A percentile compares a stretch with the other conserved stretches of the same genome.
phyloP scores from a whole-genome alignment of 2,329 filamentous ascomycete genomes.

The Onygenales sp. region DNA sequence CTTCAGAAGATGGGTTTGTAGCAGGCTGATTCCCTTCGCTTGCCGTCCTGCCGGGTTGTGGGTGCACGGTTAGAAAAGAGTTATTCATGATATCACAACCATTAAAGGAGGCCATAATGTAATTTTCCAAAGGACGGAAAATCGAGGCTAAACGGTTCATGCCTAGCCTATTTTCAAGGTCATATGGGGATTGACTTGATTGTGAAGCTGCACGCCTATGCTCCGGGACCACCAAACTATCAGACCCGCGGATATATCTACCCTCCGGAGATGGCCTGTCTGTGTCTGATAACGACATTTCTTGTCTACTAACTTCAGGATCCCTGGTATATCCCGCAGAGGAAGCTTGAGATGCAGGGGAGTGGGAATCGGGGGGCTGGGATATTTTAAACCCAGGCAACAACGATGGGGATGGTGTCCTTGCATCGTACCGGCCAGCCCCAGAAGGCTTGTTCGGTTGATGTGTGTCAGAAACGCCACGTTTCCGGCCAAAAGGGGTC shows the following conservation, averaged over 20 bases:
- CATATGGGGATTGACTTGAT: slow-evolving; percentile 8
- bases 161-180: slow-evolving; percentile 19
- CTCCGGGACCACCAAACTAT: not conserved
- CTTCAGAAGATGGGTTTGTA: slow-evolving; percentile 20
- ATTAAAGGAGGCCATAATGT: slow-evolving; percentile 59
- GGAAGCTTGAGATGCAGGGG: slow-evolving; percentile 4
- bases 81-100: slow-evolving; percentile 64
- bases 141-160: slow-evolving; percentile 41
- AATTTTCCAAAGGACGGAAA: slow-evolving; percentile 70
- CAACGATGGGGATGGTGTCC: not conserved
- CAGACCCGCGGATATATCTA: not conserved
- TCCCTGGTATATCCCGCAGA: not conserved
- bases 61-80: slow-evolving; percentile 56
- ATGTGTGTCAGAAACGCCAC: slow-evolving; percentile 8
- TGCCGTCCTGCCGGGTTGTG: slow-evolving; percentile 26
- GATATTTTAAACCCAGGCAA: not conserved
- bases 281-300: not conserved
- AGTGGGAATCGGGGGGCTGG: not conserved
- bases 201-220: slow-evolving; percentile 1
- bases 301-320: not conserved
- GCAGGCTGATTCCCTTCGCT: slow-evolving; percentile 36
- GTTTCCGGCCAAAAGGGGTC: slow-evolving; percentile 14
- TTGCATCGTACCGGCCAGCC: not conserved
- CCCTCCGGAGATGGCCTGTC: not conserved
- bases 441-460: slow-evolving; percentile 4